Base-by-base conservation (phyloP, 2,329 filamentous ascomycete genomes). In the Myriosclerotinia scirpicola region DNA sequence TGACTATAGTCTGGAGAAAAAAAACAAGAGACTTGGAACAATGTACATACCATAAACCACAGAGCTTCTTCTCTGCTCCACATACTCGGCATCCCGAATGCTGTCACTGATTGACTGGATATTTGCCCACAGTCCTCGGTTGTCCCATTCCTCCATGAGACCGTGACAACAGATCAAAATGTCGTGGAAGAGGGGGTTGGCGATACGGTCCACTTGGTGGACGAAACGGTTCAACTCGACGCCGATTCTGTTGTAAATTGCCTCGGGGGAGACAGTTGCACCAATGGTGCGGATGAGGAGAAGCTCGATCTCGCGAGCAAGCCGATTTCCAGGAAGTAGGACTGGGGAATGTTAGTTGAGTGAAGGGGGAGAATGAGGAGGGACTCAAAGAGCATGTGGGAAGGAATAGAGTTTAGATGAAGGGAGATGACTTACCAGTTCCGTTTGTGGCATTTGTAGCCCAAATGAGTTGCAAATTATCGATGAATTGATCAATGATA, bases 381-480 rank as follows among this genome's bases (percentile, higher is more conserved):
- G 15, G 20, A 7, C 3, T n/a, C 20, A 8, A 20, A 2, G 3
- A 3, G 1, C 1, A 12, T 6, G n/a, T 1, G n/a, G 9, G 20
- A 26, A 17, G 14, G 12, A 17, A 11, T 11, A 22, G 4, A 15
- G 15, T 4, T 0, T 22, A 8, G 7, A 12, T 12, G 30, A 59
- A 44, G 12, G 26, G 1, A 34, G 20, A 5, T 22, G n/a, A 38
- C 58, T 22, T 26, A 26, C 58, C 34, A 38, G 50, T 8, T 40
- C 44, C 46, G 1, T 61, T 50, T 26, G 44, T 8, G 14, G 58
- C 44, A 7, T 61, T 50, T 17, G 11, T 2, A 7, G 58, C 58
- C 30, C 58, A 61, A 11, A 11, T 40, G 1, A 50, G 1, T 26
- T 50, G 58, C 15, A 61, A 15, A 1, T 40, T 38, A 12, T 61